Conservation (phyloP, 2,329 filamentous ascomycete species). For the Decorospora gaudefroyi region DNA sequence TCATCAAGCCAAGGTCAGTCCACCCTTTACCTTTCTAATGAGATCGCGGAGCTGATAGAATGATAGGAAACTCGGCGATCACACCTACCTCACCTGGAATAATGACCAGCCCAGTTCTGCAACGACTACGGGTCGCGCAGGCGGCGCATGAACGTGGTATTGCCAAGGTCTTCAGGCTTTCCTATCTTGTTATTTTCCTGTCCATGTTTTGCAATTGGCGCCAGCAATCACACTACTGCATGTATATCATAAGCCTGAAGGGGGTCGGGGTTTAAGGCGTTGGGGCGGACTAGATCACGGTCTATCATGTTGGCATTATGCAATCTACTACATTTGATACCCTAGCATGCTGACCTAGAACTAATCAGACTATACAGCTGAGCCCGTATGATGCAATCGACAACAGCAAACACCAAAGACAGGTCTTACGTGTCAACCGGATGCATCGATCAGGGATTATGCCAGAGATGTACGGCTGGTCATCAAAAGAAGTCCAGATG, state of each 20-base stretch:
- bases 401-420: conserved; percentile 25
- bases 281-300: conserved; percentile 31
- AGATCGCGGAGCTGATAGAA: conserved; percentile 18
- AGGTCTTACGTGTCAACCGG: conserved; percentile 27
- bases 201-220: conserved; percentile 13
- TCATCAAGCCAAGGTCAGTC: conserved; percentile 82
- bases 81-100: conserved; percentile 98
- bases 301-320: conserved; percentile 13
- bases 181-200: conserved; percentile 22
- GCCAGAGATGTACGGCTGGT: conserved; percentile 25
- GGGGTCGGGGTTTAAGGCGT: conserved; percentile 39
- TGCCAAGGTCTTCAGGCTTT: conserved; percentile 20
- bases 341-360: conserved; percentile 9
- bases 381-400: conserved; percentile 20
- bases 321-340: conserved; percentile 1
- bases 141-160: conserved; percentile 40
- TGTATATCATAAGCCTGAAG: conserved; percentile 32
- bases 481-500: conserved; percentile 30
- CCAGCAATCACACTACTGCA: conserved; percentile 30
- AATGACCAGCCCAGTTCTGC: conserved; percentile 65
- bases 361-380: conserved; percentile 3
- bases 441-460: conserved; percentile 28
- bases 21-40: neutral
- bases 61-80: conserved; percentile 89
- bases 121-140: conserved; percentile 54